Percentiles rank a stretch among this genome's conserved stretches.
These are phyloP conservation scores for Prunella vulgaris DNA, from an alignment of 257 asterid species.

Conservation along the genomic window DNA sequence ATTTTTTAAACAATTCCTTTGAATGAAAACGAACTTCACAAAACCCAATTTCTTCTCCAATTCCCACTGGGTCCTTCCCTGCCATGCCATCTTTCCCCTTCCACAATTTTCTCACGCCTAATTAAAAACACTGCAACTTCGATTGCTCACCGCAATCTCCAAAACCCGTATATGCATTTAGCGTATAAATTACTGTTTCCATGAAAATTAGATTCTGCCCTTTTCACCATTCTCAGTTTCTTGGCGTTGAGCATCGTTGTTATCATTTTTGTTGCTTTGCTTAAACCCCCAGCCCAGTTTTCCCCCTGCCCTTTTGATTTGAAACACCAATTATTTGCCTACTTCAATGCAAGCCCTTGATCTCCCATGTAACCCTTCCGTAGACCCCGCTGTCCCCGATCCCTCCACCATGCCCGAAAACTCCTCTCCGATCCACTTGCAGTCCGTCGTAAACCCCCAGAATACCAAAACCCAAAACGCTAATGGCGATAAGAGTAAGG, in stretches of 20 bases:
- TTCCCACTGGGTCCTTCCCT: constrained; percentile 10
- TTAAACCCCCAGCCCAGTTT: constrained; percentile 19
- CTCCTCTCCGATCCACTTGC: constrained; percentile 69
- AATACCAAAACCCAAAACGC: constrained; percentile 21
- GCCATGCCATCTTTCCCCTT: constrained; percentile 11
- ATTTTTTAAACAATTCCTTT: background rate
- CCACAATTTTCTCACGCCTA: constrained; percentile 17
- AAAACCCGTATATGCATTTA: constrained; percentile 26
- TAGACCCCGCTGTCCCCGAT: constrained; percentile 34
- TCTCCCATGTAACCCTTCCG: constrained; percentile 35
- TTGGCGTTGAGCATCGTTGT: background rate
- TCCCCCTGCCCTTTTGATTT: constrained; percentile 2
- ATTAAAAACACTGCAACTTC: constrained; percentile 10
- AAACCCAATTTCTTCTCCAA: constrained; percentile 24
- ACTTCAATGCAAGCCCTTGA: constrained; percentile 46
- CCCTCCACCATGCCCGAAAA: constrained; percentile 39
- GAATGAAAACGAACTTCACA: constrained; percentile 10
- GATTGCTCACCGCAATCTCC: constrained; percentile 13
- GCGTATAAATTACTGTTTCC: background rate
- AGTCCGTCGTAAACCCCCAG: constrained; percentile 21
- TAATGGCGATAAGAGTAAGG: constrained; percentile 20
- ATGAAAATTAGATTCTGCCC: constrained; percentile 9
- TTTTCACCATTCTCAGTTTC: constrained; percentile 20
- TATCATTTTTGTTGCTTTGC: constrained; percentile 8
- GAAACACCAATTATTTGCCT: constrained; percentile 4